Conservation (phyloP, 805 yeast genomes). For the Candida arabinofermentans region DNA sequence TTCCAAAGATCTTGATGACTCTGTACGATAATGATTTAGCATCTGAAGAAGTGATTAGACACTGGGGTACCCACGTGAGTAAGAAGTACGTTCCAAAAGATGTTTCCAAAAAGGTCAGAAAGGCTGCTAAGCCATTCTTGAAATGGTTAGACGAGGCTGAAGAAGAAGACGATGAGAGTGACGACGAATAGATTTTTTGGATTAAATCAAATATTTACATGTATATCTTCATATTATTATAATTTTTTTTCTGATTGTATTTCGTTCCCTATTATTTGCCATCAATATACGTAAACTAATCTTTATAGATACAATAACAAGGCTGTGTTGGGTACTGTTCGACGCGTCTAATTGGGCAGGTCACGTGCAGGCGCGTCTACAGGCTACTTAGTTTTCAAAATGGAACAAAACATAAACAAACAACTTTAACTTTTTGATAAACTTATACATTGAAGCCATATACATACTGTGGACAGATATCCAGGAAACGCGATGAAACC, state of each 20-base stretch:
- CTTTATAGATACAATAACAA: no score
- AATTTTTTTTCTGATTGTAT: not conserved
- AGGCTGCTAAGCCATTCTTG: conserved; percentile 93
- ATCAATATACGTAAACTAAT: no score
- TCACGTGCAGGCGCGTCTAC: no score
- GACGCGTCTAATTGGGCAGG: no score
- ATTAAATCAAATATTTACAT: not conserved
- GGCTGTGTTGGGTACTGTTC: no score
- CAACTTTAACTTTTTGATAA: not conserved
- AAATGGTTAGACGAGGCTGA: conserved; percentile 96
- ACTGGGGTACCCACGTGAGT: conserved; percentile 89
- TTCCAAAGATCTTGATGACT: conserved; percentile 79
- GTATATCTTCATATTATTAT: not conserved
- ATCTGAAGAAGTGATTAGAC: conserved; percentile 73
- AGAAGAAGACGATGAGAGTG: conserved; percentile 60
- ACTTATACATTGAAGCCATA: no score
- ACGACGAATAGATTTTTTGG: conserved; percentile 15
- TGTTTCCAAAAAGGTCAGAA: conserved; percentile 86
- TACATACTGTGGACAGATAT: no score
- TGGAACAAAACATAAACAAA: not conserved
- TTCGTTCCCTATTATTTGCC: no score
- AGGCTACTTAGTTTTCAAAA: no score
- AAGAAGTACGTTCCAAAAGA: conserved; percentile 94
- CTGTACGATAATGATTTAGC: conserved; percentile 81
- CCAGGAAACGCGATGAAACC: not conserved